These are phyloP conservation scores for Naumovozyma castellii DNA, from an alignment of 805 yeast genomes.

Conservation along the genomic window DNA sequence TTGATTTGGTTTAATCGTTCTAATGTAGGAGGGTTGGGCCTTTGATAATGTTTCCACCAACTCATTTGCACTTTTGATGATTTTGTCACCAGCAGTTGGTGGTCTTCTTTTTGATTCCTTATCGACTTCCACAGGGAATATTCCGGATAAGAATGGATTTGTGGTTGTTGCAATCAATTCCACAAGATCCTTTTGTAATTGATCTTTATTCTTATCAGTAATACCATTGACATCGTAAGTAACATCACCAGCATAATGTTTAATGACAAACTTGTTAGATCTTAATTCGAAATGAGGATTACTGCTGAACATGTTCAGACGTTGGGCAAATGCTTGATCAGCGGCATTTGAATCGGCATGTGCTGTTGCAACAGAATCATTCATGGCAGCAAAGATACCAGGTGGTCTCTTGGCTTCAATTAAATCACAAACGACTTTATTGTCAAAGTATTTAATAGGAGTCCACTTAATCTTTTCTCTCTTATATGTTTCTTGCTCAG, in stretches of 20 bases:
- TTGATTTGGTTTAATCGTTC: constrained; percentile 96
- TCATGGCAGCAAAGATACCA: constrained; percentile 90
- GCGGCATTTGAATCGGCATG: constrained; percentile 97
- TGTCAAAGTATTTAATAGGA: constrained; percentile 92
- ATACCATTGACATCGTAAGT: constrained; percentile 79
- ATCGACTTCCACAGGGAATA: constrained; percentile 61
- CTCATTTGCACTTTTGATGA: constrained; percentile 82
- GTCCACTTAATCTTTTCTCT: constrained; percentile 95
- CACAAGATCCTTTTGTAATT: constrained; percentile 76
- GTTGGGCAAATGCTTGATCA: constrained; percentile 89
- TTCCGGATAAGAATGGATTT: constrained; percentile 47
- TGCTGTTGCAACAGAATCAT: constrained; percentile 96
- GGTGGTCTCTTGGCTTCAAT: constrained; percentile 93
- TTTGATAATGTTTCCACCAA: constrained; percentile 81
- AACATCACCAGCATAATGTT: constrained; percentile 98
- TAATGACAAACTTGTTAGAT: constrained; percentile 75
- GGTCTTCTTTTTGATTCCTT: constrained; percentile 71
- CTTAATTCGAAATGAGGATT: constrained; percentile 88
- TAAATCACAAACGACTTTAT: constrained; percentile 91
- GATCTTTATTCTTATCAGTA: constrained; percentile 97
- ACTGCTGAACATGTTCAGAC: constrained; percentile 71
- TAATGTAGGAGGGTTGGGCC: constrained; percentile 90
- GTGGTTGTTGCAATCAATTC: constrained; percentile 67
- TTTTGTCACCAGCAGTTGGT: constrained; percentile 93
- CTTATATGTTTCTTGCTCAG: constrained; percentile 96